Percentiles rank a stretch among this genome's conserved stretches.
Conservation (phyloP, 2,329 filamentous ascomycete species). For the Bretziella fagacearum region DNA sequence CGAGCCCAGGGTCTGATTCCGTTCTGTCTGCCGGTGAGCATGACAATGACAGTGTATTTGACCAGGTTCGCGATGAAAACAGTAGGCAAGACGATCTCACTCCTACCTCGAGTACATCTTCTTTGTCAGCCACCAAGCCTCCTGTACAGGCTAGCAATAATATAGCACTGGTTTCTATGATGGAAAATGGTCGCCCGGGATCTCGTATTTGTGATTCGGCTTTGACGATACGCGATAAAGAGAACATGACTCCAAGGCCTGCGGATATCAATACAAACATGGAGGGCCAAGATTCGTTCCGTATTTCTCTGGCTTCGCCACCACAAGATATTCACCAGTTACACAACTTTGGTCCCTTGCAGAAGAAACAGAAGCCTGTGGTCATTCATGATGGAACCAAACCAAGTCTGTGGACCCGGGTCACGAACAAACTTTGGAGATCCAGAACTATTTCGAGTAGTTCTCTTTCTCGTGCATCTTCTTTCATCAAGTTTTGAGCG, state of each 20-base stretch:
- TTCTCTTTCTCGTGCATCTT: background rate
- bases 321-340: background rate
- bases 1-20: background rate
- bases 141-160: too few species aligned
- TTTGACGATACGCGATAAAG: conserved; percentile 7
- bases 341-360: background rate
- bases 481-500: background rate
- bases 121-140: too few species aligned
- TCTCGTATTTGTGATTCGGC: conserved; percentile 2
- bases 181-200: background rate
- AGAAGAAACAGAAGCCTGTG: background rate
- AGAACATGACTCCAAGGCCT: conserved; percentile 4
- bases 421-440: conserved; percentile 9
- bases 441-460: background rate
- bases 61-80: background rate
- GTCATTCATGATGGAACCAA: conserved; percentile 9
- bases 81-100: background rate
- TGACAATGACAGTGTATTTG: background rate
- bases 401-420: conserved; percentile 11
- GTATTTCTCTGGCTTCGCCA: background rate
- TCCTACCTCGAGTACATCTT: background rate
- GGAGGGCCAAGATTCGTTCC: too few species aligned
- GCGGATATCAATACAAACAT: background rate
- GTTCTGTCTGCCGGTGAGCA: too few species aligned
- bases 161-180: background rate